phyloP scores from a whole-genome alignment of 2,329 filamentous ascomycete species.

The Talaromyces sp. region DNA sequence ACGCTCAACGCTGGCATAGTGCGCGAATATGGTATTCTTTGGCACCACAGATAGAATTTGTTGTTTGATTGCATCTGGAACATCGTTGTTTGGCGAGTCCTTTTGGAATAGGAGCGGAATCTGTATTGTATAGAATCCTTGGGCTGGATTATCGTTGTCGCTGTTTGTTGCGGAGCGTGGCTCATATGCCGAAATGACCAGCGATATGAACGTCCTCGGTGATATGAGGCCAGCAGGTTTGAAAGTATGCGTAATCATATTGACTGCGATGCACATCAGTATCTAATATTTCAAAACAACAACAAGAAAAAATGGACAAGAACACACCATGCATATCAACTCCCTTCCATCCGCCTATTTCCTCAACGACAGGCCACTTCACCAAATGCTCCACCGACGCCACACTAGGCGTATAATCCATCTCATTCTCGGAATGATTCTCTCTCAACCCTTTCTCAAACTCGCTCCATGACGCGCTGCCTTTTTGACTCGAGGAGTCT shows the following conservation, averaged over 20 bases:
- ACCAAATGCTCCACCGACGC: slow-evolving; percentile 29
- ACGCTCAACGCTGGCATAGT: slow-evolving; percentile 36
- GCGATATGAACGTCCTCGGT: slow-evolving; percentile 33
- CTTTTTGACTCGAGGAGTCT: slow-evolving; percentile 24
- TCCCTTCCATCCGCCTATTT: slow-evolving; percentile 23
- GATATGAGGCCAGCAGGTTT: slow-evolving; percentile 30
- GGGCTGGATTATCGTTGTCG: neutral
- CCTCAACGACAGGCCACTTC: slow-evolving; percentile 26
- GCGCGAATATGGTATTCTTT: slow-evolving; percentile 29
- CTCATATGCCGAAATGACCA: slow-evolving; percentile 30
- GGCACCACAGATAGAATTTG: slow-evolving; percentile 26
- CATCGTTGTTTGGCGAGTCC: slow-evolving; percentile 13
- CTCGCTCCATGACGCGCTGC: slow-evolving; percentile 39
- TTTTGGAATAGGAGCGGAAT: slow-evolving; percentile 27
- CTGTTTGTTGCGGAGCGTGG: neutral
- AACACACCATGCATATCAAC: slow-evolving; percentile 29
- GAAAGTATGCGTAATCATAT: slow-evolving; percentile 37
- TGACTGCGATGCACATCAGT: slow-evolving; percentile 24
- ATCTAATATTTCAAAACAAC: neutral
- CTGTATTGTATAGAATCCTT: slow-evolving; percentile 34
- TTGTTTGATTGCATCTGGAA: slow-evolving; percentile 22
- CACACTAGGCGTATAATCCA: slow-evolving; percentile 41
- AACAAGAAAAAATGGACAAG: neutral
- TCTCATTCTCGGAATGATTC: slow-evolving; percentile 40
- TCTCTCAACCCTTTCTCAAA: slow-evolving; percentile 37